Conservation (phyloP, 768 basidiomycete genomes). For the Sarcomyxa edulis region DNA sequence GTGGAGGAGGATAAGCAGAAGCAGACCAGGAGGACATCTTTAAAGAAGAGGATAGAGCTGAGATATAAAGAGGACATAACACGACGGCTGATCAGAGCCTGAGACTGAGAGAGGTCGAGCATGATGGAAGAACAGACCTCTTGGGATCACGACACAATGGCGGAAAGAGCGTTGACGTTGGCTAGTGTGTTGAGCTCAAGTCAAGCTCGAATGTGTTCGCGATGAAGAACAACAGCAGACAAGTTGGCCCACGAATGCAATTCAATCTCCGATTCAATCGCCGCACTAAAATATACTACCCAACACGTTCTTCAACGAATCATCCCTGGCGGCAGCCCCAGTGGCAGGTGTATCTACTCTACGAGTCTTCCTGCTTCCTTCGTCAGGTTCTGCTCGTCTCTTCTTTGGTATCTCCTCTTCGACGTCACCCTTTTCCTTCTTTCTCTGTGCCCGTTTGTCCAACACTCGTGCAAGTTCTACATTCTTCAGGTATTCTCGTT, state of each 20-base stretch:
- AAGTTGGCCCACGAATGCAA: slow-evolving; percentile 13
- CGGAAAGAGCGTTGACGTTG: slow-evolving; percentile 32
- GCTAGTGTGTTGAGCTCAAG: slow-evolving; percentile 37
- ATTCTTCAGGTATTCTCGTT: slow-evolving; percentile 88
- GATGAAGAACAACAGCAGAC: slow-evolving; percentile 37
- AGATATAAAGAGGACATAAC: slow-evolving; percentile 50
- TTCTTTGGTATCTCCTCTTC: slow-evolving; percentile 25
- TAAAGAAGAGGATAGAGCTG: slow-evolving; percentile 51
- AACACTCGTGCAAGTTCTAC: slow-evolving; percentile 89
- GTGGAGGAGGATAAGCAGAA: slow-evolving; percentile 59
- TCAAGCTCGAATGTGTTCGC: slow-evolving; percentile 50
- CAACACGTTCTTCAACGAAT: slow-evolving; percentile 36
- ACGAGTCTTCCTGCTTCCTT: slow-evolving; percentile 20
- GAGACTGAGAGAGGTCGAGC: slow-evolving; percentile 72
- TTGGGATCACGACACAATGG: slow-evolving; percentile 54
- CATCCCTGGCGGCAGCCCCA: background rate
- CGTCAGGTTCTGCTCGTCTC: slow-evolving; percentile 19
- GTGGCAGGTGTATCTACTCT: background rate
- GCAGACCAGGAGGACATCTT: slow-evolving; percentile 83
- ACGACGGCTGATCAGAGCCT: slow-evolving; percentile 69
- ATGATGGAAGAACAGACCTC: slow-evolving; percentile 92
- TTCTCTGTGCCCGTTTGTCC: slow-evolving; percentile 72
- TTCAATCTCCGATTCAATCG: slow-evolving; percentile 40
- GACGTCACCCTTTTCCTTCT: slow-evolving; percentile 45
- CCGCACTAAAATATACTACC: slow-evolving; percentile 43